phyloP scores from a whole-genome alignment of 306 rosid species.

The Mimosa bimucronata region DNA sequence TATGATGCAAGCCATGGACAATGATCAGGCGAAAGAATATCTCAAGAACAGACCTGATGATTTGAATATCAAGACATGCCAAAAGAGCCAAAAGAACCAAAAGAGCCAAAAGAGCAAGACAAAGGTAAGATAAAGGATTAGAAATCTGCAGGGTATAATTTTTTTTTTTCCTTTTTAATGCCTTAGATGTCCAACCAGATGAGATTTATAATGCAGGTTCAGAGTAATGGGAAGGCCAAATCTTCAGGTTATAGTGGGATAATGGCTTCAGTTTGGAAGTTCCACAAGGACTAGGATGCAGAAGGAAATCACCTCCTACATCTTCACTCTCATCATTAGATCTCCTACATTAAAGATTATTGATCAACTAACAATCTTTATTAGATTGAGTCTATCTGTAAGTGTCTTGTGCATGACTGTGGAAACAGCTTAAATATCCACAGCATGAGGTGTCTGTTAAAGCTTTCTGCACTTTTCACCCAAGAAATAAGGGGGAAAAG shows the following conservation, averaged over 20 bases:
- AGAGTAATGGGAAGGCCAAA: conserved; percentile 27
- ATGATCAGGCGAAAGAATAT: conserved; percentile 31
- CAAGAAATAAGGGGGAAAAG: neutral
- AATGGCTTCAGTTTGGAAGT: conserved; percentile 52
- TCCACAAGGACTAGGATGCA: conserved; percentile 32
- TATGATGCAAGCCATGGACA: conserved; percentile 38
- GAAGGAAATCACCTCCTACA: neutral
- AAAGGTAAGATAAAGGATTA: conserved; percentile 31
- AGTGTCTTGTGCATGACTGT: neutral
- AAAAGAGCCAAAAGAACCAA: conserved; percentile 19
- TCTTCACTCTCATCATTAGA: neutral
- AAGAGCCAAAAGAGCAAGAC: conserved; percentile 23
- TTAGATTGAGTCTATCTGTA: neutral
- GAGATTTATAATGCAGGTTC: conserved; percentile 31
- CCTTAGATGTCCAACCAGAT: neutral
- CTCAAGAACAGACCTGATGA: conserved; percentile 27
- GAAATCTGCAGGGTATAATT: neutral
- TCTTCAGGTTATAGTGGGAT: conserved; percentile 36
- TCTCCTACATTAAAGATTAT: neutral
- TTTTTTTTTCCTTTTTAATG: neutral
- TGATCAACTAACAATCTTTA: neutral
- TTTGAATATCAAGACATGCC: neutral
- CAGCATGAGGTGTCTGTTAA: neutral
- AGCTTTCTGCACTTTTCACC: neutral
- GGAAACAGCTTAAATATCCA: neutral